phyloP scores from a whole-genome alignment of 495 filamentous ascomycete species.

The Xylaria palmicola region DNA sequence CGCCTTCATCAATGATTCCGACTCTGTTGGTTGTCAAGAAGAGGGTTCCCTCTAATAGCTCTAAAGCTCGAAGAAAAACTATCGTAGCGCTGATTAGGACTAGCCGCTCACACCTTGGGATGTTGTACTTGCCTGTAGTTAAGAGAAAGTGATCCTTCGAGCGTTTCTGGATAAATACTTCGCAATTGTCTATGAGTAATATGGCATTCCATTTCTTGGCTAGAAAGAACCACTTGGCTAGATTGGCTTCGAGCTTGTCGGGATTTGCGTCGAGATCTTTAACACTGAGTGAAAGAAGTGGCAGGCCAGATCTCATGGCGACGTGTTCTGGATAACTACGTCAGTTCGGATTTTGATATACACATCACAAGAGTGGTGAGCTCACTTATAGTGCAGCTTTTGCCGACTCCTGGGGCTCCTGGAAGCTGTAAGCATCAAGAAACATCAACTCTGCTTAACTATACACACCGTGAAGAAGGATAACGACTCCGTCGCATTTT shows the following conservation, averaged over 20 bases:
- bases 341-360: background rate
- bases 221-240: background rate
- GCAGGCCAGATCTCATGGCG: background rate
- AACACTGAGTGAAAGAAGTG: background rate
- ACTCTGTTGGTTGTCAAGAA: background rate
- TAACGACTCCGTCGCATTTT: background rate
- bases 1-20: background rate
- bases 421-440: background rate
- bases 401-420: background rate
- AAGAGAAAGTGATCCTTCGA: background rate
- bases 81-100: background rate
- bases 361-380: background rate
- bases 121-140: background rate
- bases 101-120: background rate
- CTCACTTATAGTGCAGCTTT: background rate
- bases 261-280: background rate
- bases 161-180: background rate
- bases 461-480: background rate
- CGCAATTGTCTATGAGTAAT: background rate
- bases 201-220: background rate
- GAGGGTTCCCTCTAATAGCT: background rate
- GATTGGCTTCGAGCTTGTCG: background rate
- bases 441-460: background rate
- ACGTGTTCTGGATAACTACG: background rate
- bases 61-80: background rate